Conservation (phyloP, 306 rosid species). For the Fragaria ananassa region DNA sequence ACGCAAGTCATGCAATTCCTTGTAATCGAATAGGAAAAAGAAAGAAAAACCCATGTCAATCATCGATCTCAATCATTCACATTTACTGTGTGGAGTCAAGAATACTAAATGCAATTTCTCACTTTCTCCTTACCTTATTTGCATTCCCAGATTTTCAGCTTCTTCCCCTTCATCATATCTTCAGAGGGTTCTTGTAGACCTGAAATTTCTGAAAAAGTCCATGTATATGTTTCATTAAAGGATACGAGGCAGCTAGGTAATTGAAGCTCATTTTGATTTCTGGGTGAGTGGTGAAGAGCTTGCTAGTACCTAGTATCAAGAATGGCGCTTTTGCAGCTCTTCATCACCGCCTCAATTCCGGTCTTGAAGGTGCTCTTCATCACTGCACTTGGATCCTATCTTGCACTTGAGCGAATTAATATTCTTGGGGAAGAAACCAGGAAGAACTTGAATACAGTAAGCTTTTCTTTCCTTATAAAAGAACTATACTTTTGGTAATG, state of each 20-base stretch:
- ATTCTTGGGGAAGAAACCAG: constrained; percentile 43
- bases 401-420: constrained; percentile 44
- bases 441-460: constrained; percentile 48
- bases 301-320: not conserved
- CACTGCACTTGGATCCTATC: constrained; percentile 49
- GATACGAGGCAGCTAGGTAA: not conserved
- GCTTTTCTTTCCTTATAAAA: not conserved
- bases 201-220: not conserved
- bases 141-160: not conserved
- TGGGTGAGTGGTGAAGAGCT: constrained; percentile 1
- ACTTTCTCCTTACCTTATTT: not conserved
- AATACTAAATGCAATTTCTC: not conserved
- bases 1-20: not conserved
- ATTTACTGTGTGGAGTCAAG: not conserved
- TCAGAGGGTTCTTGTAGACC: not conserved
- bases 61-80: not conserved
- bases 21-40: too few species aligned
- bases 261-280: not conserved
- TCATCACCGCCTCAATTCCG: constrained; percentile 51
- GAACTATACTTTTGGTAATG: not conserved
- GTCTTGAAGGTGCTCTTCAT: constrained; percentile 52
- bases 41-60: too few species aligned
- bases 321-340: constrained; percentile 45
- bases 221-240: not conserved
- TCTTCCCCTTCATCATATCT: not conserved